Evolutionary conservation across 306 rosid genomes (phyloP).

Genomic region (Acmispon strigosus): DNA sequence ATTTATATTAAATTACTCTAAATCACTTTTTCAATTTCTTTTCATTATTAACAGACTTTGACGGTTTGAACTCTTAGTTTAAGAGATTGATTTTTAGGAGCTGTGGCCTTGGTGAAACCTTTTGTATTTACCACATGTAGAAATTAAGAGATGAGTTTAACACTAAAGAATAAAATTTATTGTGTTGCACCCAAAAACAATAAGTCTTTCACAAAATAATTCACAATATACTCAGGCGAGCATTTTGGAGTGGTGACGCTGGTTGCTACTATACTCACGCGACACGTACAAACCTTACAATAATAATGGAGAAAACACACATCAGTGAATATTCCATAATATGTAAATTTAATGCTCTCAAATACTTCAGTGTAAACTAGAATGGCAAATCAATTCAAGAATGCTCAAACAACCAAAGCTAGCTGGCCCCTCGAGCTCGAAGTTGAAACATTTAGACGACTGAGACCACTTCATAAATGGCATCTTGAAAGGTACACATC

Average conservation of each 20-base stretch:
- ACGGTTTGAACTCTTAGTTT: too few species aligned
- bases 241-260: neutral
- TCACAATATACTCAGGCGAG: too few species aligned
- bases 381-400: constrained; percentile 13
- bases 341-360: neutral
- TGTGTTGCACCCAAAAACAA: too few species aligned
- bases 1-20: too few species aligned
- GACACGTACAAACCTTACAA: neutral
- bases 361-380: neutral
- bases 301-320: neutral
- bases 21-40: too few species aligned
- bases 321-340: neutral
- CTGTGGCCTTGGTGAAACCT: too few species aligned
- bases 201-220: too few species aligned
- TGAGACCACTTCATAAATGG: neutral
- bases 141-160: too few species aligned
- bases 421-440: constrained; percentile 9
- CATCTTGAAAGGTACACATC: constrained; percentile 1
- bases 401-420: constrained; percentile 4
- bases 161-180: too few species aligned
- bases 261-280: neutral
- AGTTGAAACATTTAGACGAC: neutral
- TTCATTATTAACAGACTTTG: too few species aligned
- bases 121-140: too few species aligned
- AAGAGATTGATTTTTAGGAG: too few species aligned